Conservation (phyloP, 306 rosid genomes). For the Acacia crassicarpa region DNA sequence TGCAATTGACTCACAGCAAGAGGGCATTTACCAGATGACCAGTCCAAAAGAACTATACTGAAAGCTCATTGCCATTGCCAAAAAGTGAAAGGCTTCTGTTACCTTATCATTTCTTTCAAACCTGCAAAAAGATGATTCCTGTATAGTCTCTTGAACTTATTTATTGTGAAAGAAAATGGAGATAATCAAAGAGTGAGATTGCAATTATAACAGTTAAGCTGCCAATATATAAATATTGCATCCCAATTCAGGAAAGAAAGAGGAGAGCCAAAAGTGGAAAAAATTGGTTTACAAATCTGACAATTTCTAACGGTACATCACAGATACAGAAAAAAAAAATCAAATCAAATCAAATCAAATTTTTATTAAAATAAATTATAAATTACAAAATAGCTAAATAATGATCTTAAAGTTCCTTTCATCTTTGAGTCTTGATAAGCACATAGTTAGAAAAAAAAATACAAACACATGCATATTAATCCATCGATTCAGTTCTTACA, state of each 20-base stretch:
- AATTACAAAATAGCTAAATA: not conserved
- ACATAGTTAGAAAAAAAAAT: not conserved
- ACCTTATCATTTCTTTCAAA: conserved; percentile 36
- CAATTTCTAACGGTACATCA: conserved; percentile 19
- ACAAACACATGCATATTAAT: conserved; percentile 7
- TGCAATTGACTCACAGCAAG: conserved; percentile 43
- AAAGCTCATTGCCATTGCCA: conserved; percentile 32
- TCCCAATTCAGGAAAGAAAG: conserved; percentile 19
- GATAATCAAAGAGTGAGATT: conserved; percentile 22
- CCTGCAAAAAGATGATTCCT: conserved; percentile 52
- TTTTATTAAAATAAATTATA: conserved; percentile 1
- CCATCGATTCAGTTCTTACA: not conserved
- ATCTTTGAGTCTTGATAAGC: conserved; percentile 2
- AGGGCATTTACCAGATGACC: conserved; percentile 24
- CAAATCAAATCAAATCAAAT: too few relatives aligned
- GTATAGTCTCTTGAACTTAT: conserved; percentile 26
- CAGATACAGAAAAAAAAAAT: conserved; percentile 10
- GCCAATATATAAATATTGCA: not conserved
- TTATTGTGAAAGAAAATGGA: conserved; percentile 18
- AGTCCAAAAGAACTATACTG: conserved; percentile 19
- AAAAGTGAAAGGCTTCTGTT: conserved; percentile 35
- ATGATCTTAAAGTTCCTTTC: conserved; percentile 21
- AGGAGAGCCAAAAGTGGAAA: conserved; percentile 4
- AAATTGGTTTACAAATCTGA: conserved; percentile 12
- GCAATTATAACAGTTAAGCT: conserved; percentile 13